A percentile compares a stretch with the other conserved stretches of the same genome.
Evolutionary conservation across 2,329 filamentous ascomycete genomes (phyloP).

Genomic region (Colletotrichum caudatum): DNA sequence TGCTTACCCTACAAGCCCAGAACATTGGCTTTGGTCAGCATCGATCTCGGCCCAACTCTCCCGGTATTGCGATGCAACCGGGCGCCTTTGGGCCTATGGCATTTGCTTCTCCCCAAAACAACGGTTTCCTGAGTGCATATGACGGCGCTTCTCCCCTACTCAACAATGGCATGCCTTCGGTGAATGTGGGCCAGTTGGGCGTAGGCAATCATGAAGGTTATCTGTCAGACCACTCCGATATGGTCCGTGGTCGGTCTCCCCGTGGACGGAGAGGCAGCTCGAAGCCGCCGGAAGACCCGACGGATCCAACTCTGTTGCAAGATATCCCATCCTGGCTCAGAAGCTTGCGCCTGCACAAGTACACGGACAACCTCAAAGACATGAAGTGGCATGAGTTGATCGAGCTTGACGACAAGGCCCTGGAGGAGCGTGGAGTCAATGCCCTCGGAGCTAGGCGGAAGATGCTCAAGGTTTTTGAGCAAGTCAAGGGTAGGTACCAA

Average conservation of each 20-base stretch:
- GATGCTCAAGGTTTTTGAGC: conserved; percentile 99
- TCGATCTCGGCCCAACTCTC: conserved; percentile 89
- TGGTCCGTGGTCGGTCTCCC: conserved; percentile 89
- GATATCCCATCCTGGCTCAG: conserved; percentile 97
- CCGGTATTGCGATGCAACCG: conserved; percentile 84
- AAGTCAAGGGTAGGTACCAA: conserved; percentile 77
- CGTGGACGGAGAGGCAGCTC: conserved; percentile 93
- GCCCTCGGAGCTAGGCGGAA: conserved; percentile 94
- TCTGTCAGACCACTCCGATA: conserved; percentile 92
- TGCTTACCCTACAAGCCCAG: conserved; percentile 83
- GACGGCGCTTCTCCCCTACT: conserved; percentile 79
- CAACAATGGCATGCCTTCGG: conserved; percentile 75
- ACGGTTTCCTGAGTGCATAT: conserved; percentile 92
- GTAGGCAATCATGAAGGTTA: conserved; percentile 83
- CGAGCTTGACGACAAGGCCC: conserved; percentile 89
- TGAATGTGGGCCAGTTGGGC: conserved; percentile 80
- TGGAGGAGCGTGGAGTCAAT: conserved; percentile 94
- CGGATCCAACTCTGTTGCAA: conserved; percentile 87
- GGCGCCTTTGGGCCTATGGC: conserved; percentile 69
- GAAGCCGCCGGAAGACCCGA: conserved; percentile 97
- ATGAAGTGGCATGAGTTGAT: conserved; percentile 96
- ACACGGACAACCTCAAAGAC: conserved; percentile 97
- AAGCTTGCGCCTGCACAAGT: conserved; percentile 95
- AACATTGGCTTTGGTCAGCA: conserved; percentile 69
- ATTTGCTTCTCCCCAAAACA: conserved; percentile 91